These are phyloP conservation scores for Diaporthe australafricana DNA, from an alignment of 2,329 filamentous ascomycete species.

Conservation along the genomic window DNA sequence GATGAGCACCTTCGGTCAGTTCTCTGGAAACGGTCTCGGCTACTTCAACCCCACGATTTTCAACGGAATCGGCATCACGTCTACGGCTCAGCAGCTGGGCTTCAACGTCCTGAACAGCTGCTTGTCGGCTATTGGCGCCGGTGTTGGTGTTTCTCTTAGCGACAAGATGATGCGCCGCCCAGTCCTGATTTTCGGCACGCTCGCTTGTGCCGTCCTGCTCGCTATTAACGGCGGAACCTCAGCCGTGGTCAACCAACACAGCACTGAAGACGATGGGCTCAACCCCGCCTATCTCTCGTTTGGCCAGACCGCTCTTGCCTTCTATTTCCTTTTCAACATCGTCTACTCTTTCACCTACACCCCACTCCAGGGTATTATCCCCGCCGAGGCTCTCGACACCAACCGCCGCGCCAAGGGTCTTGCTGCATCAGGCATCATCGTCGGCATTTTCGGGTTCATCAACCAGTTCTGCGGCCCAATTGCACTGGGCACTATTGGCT, in stretches of 20 bases:
- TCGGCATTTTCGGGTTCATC: conserved; percentile 59
- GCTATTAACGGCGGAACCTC: conserved; percentile 60
- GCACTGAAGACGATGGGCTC: conserved; percentile 45
- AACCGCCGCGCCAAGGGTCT: conserved; percentile 61
- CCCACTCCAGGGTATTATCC: conserved; percentile 60
- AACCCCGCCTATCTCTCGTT: conserved; percentile 45
- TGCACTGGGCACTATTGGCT: conserved; percentile 55
- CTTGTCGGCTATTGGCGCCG: conserved; percentile 57
- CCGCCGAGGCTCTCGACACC: conserved; percentile 60
- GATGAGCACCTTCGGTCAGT: conserved; percentile 64
- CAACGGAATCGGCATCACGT: conserved; percentile 51
- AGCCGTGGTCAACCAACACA: conserved; percentile 46
- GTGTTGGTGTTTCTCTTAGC: conserved; percentile 55
- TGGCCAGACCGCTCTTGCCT: conserved; percentile 56
- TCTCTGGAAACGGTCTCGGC: conserved; percentile 62
- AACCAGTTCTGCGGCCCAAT: conserved; percentile 61
- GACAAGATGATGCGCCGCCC: conserved; percentile 60
- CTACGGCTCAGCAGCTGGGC: conserved; percentile 50
- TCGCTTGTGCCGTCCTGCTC: conserved; percentile 54
- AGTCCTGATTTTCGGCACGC: conserved; percentile 57
- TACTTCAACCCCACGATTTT: conserved; percentile 64
- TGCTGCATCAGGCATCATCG: conserved; percentile 57
- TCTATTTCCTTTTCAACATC: conserved; percentile 62
- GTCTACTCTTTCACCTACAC: conserved; percentile 63
- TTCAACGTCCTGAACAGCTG: conserved; percentile 61